A percentile compares a stretch with the other conserved stretches of the same genome.
These are phyloP conservation scores for Alloascoidea africana DNA, from an alignment of 805 yeast species.

Conservation along the genomic window DNA sequence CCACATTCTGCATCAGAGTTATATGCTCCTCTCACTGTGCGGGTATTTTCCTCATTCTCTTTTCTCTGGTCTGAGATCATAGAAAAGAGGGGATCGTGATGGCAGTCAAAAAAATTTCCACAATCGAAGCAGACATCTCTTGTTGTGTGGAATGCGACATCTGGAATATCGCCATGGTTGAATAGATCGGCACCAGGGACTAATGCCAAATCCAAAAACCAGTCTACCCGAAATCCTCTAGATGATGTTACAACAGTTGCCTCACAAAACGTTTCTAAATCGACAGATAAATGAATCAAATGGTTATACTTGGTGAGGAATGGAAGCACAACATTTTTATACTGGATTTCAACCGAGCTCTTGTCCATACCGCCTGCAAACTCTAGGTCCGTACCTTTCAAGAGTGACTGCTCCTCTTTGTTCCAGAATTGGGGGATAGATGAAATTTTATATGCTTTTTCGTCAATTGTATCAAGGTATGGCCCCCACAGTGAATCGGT, in stretches of 20 bases:
- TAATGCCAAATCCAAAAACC: conserved; percentile 54
- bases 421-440: conserved; percentile 52
- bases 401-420: conserved; percentile 21
- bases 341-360: conserved; percentile 24
- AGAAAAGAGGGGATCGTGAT: conserved; percentile 16
- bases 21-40: conserved; percentile 5
- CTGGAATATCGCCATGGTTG: conserved; percentile 52
- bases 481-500: conserved; percentile 68
- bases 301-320: conserved; percentile 9
- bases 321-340: conserved; percentile 19
- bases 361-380: conserved; percentile 43
- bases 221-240: conserved; percentile 72
- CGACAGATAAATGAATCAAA: conserved; percentile 9
- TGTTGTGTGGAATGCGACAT: conserved; percentile 50
- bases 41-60: conserved; percentile 9
- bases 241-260: conserved; percentile 57
- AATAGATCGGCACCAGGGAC: conserved; percentile 90
- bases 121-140: conserved; percentile 37
- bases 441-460: conserved; percentile 14
- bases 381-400: conserved; percentile 50
- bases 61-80: conserved; percentile 8
- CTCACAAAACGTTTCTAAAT: conserved; percentile 15
- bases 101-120: conserved; percentile 29
- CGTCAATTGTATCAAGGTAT: conserved; percentile 41
- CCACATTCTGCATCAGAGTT: conserved; percentile 9